Evolutionary conservation across 176 grass and related monocot species (phyloP).

Genomic region (Eleusine indica): DNA sequence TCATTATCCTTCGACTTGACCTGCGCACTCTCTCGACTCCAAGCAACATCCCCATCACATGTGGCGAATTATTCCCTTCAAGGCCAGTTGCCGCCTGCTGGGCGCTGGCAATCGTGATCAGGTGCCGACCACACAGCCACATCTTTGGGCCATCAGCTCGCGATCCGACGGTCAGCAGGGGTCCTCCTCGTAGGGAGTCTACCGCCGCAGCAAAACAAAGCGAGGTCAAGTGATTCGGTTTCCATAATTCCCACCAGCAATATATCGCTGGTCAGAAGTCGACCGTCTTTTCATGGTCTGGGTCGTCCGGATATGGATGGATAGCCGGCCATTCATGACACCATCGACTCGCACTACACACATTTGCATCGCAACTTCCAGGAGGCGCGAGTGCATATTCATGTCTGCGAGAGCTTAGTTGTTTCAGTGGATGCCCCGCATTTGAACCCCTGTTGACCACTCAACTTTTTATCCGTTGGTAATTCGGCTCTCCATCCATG

Average conservation of each 20-base stretch:
- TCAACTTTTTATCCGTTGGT: too few species aligned
- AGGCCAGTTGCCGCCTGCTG: neutral
- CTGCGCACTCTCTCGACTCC: neutral
- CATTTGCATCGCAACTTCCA: too few species aligned
- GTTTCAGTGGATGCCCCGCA: too few species aligned
- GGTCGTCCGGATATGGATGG: neutral
- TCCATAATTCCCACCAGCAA: conserved; percentile 13
- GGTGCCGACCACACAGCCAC: neutral
- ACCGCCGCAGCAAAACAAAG: neutral
- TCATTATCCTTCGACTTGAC: conserved; percentile 31
- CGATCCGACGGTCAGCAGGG: neutral
- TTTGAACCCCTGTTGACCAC: too few species aligned
- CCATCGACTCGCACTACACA: too few species aligned
- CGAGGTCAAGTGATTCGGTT: conserved; percentile 39
- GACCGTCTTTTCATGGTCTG: neutral
- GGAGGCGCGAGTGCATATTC: too few species aligned
- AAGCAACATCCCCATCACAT: neutral
- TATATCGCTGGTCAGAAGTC: conserved; percentile 22
- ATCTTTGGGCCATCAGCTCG: neutral
- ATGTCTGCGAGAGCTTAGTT: too few species aligned
- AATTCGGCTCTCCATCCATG: too few species aligned
- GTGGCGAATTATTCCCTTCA: neutral
- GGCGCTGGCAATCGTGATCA: neutral
- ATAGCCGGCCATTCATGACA: too few species aligned
- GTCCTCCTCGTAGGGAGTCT: neutral